Conservation (phyloP, 139 green algal species). For the Spirogloea muscicola region DNA sequence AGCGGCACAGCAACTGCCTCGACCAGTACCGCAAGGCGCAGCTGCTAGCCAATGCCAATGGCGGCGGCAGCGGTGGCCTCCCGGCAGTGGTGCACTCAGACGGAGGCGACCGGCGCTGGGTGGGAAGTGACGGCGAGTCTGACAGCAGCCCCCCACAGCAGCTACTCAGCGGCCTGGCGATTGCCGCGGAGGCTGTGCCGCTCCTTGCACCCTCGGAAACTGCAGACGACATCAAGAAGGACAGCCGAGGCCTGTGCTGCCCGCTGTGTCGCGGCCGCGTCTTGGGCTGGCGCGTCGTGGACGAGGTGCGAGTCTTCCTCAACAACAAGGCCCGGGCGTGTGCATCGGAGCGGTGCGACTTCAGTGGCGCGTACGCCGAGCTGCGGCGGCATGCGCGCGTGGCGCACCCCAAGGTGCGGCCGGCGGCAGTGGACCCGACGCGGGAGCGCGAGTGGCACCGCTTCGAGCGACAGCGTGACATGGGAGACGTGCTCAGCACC, state of each 20-base stretch:
- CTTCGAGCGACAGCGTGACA: conserved; percentile 17
- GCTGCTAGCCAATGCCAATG: neutral
- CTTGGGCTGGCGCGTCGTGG: conserved; percentile 10
- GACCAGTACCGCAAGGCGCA: conserved; percentile 12
- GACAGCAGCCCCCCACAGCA: too few species aligned
- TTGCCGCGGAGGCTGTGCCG: too few species aligned
- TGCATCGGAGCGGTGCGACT: conserved; percentile 11
- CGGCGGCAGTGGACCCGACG: conserved; percentile 8
- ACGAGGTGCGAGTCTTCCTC: conserved; percentile 10
- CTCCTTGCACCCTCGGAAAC: too few species aligned
- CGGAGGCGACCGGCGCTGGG: too few species aligned
- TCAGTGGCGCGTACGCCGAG: conserved; percentile 4
- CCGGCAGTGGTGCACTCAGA: too few species aligned
- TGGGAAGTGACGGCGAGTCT: too few species aligned
- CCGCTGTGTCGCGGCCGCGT: conserved; percentile 19
- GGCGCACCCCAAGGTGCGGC: conserved; percentile 1
- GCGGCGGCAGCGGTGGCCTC: neutral
- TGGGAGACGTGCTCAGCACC: conserved; percentile 17
- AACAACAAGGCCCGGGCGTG: conserved; percentile 10
- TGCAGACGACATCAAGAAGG: too few species aligned
- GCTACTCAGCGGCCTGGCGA: too few species aligned
- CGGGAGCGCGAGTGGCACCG: conserved; percentile 14
- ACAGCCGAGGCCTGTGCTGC: too few species aligned
- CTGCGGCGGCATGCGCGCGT: conserved; percentile 7
- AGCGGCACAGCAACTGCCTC: conserved; percentile 28